Percentiles rank a stretch among this genome's conserved stretches.
Conservation (phyloP, 768 basidiomycete genomes). For the Kwoniella dendrophila region DNA sequence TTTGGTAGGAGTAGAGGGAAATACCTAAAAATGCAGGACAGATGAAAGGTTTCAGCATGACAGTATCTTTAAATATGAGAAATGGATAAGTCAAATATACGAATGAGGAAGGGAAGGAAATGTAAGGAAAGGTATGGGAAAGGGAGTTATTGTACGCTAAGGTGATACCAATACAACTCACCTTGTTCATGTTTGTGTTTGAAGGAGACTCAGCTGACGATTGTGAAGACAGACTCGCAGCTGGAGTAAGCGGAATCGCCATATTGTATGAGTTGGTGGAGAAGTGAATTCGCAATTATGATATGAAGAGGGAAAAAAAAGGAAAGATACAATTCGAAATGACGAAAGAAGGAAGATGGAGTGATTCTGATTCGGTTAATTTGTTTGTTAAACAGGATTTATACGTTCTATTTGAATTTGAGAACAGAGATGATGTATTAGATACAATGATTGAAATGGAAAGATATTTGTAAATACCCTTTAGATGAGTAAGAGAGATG, state of each 20-base stretch:
- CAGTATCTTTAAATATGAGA: too few species aligned
- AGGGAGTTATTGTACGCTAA: too few species aligned
- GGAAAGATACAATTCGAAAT: not conserved
- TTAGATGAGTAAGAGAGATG: constrained; percentile 1
- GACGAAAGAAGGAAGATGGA: too few species aligned
- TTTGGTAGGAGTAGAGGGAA: constrained; percentile 1
- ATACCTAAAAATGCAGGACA: not conserved
- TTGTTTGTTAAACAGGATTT: too few species aligned
- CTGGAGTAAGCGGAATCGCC: not conserved
- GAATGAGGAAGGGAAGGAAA: not conserved
- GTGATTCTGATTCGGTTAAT: too few species aligned
- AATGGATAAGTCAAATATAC: too few species aligned
- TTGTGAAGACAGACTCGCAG: not conserved
- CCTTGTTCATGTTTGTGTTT: constrained; percentile 5
- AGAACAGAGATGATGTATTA: too few species aligned
- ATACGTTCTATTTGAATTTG: too few species aligned
- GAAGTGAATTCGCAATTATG: too few species aligned
- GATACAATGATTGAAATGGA: too few species aligned
- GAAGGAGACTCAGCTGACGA: not conserved
- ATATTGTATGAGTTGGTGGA: not conserved
- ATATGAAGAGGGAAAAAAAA: too few species aligned
- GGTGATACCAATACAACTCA: too few species aligned
- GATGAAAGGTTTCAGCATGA: constrained; percentile 5
- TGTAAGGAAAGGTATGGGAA: not conserved
- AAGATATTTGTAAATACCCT: not conserved